These are phyloP conservation scores for Juglanconis sp. DNA, from an alignment of 2,329 filamentous ascomycete species.

Conservation along the genomic window DNA sequence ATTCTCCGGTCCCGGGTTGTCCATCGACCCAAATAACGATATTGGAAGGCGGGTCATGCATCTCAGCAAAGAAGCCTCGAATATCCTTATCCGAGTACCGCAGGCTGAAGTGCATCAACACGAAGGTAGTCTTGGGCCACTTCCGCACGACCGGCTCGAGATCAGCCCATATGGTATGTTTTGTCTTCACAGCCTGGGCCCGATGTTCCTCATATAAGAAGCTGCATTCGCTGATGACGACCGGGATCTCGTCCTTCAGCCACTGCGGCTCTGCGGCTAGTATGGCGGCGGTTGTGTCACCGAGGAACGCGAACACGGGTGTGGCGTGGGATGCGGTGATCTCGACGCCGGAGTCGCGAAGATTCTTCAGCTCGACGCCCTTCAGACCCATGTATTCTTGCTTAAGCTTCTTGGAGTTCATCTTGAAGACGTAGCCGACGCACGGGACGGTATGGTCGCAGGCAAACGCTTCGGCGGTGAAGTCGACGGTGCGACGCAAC, in stretches of 20 bases:
- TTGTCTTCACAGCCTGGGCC: constrained; percentile 41
- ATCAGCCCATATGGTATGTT: constrained; percentile 46
- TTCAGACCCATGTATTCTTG: constrained; percentile 34
- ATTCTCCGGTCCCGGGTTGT: constrained; percentile 2
- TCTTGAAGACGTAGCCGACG: constrained; percentile 44
- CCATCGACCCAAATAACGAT: constrained; percentile 47
- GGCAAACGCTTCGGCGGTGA: constrained; percentile 40
- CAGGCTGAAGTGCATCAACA: constrained; percentile 47
- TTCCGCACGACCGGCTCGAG: constrained; percentile 41
- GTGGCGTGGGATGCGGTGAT: constrained; percentile 37
- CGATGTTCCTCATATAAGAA: constrained; percentile 43
- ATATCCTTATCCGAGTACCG: constrained; percentile 41
- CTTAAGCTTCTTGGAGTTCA: constrained; percentile 36
- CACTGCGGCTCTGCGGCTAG: constrained; percentile 38
- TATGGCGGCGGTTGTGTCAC: constrained; percentile 42
- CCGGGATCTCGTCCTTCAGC: constrained; percentile 36
- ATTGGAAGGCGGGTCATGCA: constrained; percentile 38
- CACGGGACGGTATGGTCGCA: constrained; percentile 48
- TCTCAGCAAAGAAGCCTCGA: constrained; percentile 36
- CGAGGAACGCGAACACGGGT: constrained; percentile 46
- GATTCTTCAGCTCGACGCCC: constrained; percentile 34
- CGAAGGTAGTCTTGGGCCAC: constrained; percentile 42
- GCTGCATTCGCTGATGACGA: constrained; percentile 49
- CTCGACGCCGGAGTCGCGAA: constrained; percentile 35
- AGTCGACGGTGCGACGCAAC: constrained; percentile 32